Percentiles rank a stretch among this genome's conserved stretches.
These are phyloP conservation scores for Fusarium nanum DNA, from an alignment of 2,329 filamentous ascomycete genomes.

Conservation along the genomic window DNA sequence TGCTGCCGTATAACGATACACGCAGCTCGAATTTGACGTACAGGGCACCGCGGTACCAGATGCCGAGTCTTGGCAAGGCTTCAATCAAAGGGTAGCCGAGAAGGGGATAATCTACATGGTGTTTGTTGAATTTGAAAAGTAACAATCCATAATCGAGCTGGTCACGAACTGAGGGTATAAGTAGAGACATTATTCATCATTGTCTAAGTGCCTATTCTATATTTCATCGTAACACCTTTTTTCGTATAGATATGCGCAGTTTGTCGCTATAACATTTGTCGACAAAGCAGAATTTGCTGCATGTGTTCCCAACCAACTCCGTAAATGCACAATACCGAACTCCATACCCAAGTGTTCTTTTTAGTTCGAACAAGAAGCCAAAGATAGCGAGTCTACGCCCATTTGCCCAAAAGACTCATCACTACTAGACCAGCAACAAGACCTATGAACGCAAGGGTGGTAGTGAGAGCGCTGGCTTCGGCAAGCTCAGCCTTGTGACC, in stretches of 20 bases:
- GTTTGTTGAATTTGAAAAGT: neutral
- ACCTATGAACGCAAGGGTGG: slow-evolving; percentile 61
- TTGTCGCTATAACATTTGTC: neutral
- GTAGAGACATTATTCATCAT: slow-evolving; percentile 8
- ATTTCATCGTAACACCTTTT: slow-evolving; percentile 16
- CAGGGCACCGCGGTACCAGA: slow-evolving; percentile 15
- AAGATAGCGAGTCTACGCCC: slow-evolving; percentile 64
- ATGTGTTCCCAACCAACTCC: slow-evolving; percentile 27
- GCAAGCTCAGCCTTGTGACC: slow-evolving; percentile 62
- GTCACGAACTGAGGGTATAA: neutral
- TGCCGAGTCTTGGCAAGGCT: neutral
- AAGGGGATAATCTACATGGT: neutral
- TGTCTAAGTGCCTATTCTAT: slow-evolving; percentile 7
- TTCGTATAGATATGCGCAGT: slow-evolving; percentile 9
- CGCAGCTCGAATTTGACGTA: slow-evolving; percentile 43
- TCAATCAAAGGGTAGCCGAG: neutral
- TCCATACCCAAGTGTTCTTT: slow-evolving; percentile 12
- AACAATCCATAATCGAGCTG: neutral
- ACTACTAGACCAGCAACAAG: slow-evolving; percentile 71
- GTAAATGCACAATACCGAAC: slow-evolving; percentile 13
- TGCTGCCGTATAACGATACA: slow-evolving; percentile 49
- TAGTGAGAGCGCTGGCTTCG: slow-evolving; percentile 61
- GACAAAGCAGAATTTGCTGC: slow-evolving; percentile 6
- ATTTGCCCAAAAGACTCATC: slow-evolving; percentile 81
- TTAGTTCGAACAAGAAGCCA: neutral